Base-by-base conservation (phyloP, 2,329 filamentous ascomycete species). In the Grosmannia serpens region DNA sequence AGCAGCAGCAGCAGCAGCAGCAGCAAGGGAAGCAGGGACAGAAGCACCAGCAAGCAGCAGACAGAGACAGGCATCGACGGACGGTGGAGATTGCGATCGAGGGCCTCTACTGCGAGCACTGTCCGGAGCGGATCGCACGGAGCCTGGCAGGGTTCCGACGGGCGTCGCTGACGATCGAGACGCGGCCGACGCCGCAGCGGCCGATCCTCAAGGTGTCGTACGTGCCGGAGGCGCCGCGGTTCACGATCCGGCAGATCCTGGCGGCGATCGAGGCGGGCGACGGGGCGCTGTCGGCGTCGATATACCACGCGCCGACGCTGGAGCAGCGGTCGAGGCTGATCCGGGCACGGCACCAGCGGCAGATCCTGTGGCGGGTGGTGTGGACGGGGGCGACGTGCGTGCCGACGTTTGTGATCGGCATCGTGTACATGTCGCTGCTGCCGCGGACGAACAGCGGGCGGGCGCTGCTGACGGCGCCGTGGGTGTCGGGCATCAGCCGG, bases 341-440 rank as follows among this genome's bases (percentile, higher is more conserved):
- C 67, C 86, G 88, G 61, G 77, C 77, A 24, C 81, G 80, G 59
- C 89, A 95, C 65, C 83, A 86, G 65, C 79, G 75, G 27, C 79
- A 85, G 35, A 80, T 95, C 17, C 70, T 91, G 0, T 75, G 81
- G 60, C 85, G 91, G n/a, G 78, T 90, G 20, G 67, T 87, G 1
- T 76, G 95, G 58, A 86, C 89, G 1, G 70, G 87, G 31, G 65
- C 86, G 29, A 74, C 87, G 7, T 85, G 87, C 24, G 85, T 96
- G 51, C 91, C 92, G 2, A 89, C 89, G 0, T 91, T 96, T 65
- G 69, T 95, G 55, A 84, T 96, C 46, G 91, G 92, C 3, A 89
- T 96, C 57, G 84, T 95, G 1, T 95, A 89, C 73, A 96, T 96
- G 91, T 89, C 82, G 61, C 77, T 96, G 1, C 79, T 96, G 0